Evolutionary conservation across 192 early-diverging fungal species (phyloP), one percentile per base, ranked within the genome.

Genomic region (Rhizophagus clarus): DNA sequence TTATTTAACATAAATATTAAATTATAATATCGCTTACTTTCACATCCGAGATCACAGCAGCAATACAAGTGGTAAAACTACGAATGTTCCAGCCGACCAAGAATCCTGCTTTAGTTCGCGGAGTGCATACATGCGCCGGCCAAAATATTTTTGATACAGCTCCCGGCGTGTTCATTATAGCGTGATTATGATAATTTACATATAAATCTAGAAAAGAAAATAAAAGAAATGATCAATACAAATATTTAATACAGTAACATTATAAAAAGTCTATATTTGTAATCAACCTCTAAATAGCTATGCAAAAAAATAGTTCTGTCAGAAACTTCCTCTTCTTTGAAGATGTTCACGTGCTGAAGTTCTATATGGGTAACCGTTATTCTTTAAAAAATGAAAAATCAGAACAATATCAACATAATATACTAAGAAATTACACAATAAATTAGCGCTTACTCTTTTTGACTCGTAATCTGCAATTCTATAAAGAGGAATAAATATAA

Each of bases 51-150:
- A 88, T 82, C 6, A 90, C 75, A 3, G 87, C 81, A 24, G 89
- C 87, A 42, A 90, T 85, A 76, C 89, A 90, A 17, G 85, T 77
- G 7, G 87, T 88, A 64, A 81, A 84, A 15, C 82, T 77, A 26
- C 84, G 79, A 76, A 85, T 83, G 70, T 85, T 86, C 89, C 89
- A 90, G 8, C 89, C 89, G 29, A 90, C 81, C 3, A 90, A 82
- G 63, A 84, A 90, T 6, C 89, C 89, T 24, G 83, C 78, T 70
- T 76, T 80, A 45, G 81, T 72, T 66, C 85, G 81, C 20, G 83
- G 81, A 26, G 85, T 81, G 76, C 87, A 88, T n/a, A 87, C 60
- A 72, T 88, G 89, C 8, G 84, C 82, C 15, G 89, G 89, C 87
- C 87, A 90, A 64, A 86, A 87, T 42, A 88, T 80, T 67, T 89